Evolutionary conservation across 2,329 filamentous ascomycete species (phyloP), one percentile per base, ranked within the genome.

Genomic region (Helotiales sp.): DNA sequence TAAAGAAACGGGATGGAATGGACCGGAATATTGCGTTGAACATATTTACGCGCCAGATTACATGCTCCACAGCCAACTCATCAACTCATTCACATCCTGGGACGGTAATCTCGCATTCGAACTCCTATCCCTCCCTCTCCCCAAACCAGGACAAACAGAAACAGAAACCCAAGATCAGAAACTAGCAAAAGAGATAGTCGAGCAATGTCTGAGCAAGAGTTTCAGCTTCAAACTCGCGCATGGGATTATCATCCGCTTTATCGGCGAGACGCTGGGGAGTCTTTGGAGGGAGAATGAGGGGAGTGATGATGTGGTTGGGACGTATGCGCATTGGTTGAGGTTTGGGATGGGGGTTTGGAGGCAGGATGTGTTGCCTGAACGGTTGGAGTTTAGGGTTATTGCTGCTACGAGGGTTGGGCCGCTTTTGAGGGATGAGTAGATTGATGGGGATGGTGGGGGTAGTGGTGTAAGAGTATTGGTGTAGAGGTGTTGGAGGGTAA

Each of bases 161-260:
- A 54, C 57, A 10, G 77, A 81, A 64, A 77, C 58, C 13, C 69
- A 66, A 1, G 77, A 81, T 38, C 82, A 85, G 67, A 71, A 63
- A 22, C 62, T 73, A 40, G 81, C 81, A 0, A 72, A 79, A 30
- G 70, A 76, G 59, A 79, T 84, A 51, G 79, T 85, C 1, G 78
- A 83, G 66, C 73, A 64, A 1, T 80, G 78, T 57, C 67, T 84
- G n/a, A 66, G 62, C 13, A 72, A 68, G 57, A 82, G 80, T 60
- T 84, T 81, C 66, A 77, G 76, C 1, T 79, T 84, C 67, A 84
- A 84, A 69, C 68, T 85, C 7, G 79, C 80, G 0, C 80, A 83
- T 61, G 81, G 81, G 0, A 63, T 83, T 24, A 83, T 83, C 24
- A 47, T 83, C 8, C 72, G 75, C 33, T 75, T 83, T 0, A 69